A percentile compares a stretch with the other conserved stretches of the same genome.
Conservation (phyloP, 1,139 yeast species). For the Kazachstania sp. region DNA sequence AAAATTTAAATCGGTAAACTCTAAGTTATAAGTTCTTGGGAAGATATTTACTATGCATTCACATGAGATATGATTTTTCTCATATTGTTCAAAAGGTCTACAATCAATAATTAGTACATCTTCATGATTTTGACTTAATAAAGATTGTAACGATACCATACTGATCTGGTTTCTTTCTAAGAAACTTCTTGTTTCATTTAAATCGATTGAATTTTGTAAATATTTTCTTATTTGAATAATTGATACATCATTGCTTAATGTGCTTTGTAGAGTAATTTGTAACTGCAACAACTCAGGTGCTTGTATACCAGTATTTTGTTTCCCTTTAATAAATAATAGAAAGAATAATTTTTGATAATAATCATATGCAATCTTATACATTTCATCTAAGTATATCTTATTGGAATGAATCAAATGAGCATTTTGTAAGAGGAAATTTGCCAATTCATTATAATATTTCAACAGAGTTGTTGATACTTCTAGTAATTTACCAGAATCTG, state of each 20-base stretch:
- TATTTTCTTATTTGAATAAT: not conserved
- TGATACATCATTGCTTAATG: not conserved
- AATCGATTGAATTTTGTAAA: not conserved
- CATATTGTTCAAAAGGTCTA: not conserved
- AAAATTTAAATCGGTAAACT: not conserved
- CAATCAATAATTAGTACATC: slow-evolving; percentile 3
- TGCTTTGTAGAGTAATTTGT: not conserved
- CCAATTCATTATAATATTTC: not conserved
- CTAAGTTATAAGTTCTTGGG: not conserved
- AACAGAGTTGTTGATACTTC: not conserved
- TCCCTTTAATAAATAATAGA: not conserved
- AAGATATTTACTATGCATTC: not conserved
- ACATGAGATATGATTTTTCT: not conserved
- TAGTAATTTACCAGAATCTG: not conserved
- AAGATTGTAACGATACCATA: too few relatives aligned
- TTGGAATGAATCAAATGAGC: not conserved
- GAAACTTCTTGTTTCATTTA: not conserved
- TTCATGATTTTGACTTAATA: not conserved
- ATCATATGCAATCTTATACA: slow-evolving; percentile 1
- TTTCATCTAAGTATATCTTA: not conserved
- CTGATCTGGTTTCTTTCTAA: not conserved
- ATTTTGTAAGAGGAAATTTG: not conserved
- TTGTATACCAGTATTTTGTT: not conserved
- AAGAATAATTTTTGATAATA: slow-evolving; percentile 3
- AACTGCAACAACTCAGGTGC: not conserved